Evolutionary conservation across 2,329 filamentous ascomycete genomes (phyloP).

Genomic region (Monascus ruber): DNA sequence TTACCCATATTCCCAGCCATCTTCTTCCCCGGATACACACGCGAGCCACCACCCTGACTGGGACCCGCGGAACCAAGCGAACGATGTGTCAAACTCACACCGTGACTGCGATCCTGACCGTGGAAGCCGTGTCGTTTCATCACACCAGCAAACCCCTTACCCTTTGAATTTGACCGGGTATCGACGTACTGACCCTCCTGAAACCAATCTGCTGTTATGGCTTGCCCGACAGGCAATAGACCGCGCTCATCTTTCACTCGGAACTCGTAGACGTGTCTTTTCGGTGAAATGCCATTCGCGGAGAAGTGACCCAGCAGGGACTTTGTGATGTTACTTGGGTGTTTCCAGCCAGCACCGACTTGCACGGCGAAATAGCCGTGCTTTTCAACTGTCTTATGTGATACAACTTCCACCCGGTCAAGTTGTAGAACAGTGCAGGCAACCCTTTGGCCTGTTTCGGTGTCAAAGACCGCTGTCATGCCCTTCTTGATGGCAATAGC

Average conservation of each 20-base stretch:
- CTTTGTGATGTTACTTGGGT: constrained; percentile 64
- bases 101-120: constrained; percentile 85
- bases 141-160: constrained; percentile 89
- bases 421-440: constrained; percentile 89
- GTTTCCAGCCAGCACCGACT: constrained; percentile 66
- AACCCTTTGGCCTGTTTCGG: constrained; percentile 61
- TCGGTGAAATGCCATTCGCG: constrained; percentile 67
- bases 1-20: constrained; percentile 96
- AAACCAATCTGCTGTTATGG: constrained; percentile 83
- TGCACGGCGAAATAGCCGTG: constrained; percentile 95
- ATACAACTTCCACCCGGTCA: constrained; percentile 80
- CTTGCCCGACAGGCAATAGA: constrained; percentile 62
- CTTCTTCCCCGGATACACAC: constrained; percentile 91
- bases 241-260: constrained; percentile 63
- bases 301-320: constrained; percentile 84
- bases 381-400: constrained; percentile 65
- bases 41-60: constrained; percentile 81
- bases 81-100: constrained; percentile 88
- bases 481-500: constrained; percentile 84
- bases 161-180: constrained; percentile 63
- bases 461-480: constrained; percentile 83
- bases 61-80: constrained; percentile 83
- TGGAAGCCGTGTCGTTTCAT: constrained; percentile 93
- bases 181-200: constrained; percentile 83
- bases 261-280: constrained; percentile 77